A percentile compares a stretch with the other conserved stretches of the same genome.
Evolutionary conservation across 1,284 basidiomycete genomes (phyloP).

Genomic region (Bondarzewia mesenterica): DNA sequence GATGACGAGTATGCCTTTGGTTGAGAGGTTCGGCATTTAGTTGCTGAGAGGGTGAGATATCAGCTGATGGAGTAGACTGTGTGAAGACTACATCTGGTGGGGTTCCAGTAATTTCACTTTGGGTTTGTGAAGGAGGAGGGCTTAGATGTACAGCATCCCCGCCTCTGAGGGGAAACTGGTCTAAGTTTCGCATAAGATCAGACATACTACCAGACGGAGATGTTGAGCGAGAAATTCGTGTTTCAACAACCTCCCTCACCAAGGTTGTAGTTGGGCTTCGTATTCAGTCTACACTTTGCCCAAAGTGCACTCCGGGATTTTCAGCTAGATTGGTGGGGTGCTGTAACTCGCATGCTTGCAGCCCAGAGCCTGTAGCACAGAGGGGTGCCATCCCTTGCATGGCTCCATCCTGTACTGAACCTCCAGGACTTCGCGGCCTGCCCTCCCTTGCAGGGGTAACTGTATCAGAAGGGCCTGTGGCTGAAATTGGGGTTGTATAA

Average conservation of each 20-base stretch:
- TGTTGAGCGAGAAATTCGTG: background rate
- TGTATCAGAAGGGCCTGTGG: background rate
- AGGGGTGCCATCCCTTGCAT: background rate
- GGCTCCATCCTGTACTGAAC: background rate
- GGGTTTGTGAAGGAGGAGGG: too few relatives aligned
- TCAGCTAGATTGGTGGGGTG: slow-evolving; percentile 3
- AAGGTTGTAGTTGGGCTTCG: background rate
- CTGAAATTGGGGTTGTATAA: background rate
- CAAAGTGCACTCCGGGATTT: background rate
- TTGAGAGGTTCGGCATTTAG: too few relatives aligned
- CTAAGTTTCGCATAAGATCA: too few relatives aligned
- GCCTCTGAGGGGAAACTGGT: too few relatives aligned
- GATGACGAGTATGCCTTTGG: too few relatives aligned
- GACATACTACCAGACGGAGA: background rate
- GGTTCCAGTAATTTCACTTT: too few relatives aligned
- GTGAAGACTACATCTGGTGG: too few relatives aligned
- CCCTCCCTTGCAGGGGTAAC: background rate
- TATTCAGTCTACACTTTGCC: background rate
- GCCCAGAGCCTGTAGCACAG: slow-evolving; percentile 1
- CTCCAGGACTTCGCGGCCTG: background rate
- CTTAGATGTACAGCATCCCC: too few relatives aligned
- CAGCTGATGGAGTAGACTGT: too few relatives aligned
- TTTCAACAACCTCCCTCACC: background rate
- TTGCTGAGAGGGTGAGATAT: too few relatives aligned
- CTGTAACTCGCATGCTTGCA: background rate